Percentiles rank a stretch among this genome's conserved stretches.
Conservation (phyloP, 768 basidiomycete species). For the Pleurotus tuoliensis region DNA sequence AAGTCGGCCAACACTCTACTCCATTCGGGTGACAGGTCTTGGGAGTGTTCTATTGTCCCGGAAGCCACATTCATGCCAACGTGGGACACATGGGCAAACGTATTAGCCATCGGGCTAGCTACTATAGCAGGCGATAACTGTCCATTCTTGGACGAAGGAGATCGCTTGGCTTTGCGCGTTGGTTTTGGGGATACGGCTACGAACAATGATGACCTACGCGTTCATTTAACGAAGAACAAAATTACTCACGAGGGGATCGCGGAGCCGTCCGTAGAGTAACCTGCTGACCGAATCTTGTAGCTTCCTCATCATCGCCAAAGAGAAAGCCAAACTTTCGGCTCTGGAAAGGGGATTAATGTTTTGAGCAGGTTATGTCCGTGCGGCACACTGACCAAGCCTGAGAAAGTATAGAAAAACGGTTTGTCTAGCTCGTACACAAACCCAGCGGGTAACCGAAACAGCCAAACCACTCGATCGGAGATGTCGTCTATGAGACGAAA, state of each 20-base stretch:
- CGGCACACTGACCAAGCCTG: constrained; percentile 56
- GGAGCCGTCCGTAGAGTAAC: constrained; percentile 27
- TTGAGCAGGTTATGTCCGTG: too few relatives aligned
- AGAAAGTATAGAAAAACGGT: constrained; percentile 90
- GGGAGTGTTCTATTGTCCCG: constrained; percentile 49
- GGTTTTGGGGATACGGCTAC: background rate
- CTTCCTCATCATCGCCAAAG: constrained; percentile 48
- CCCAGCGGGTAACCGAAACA: constrained; percentile 55
- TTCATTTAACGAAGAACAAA: background rate
- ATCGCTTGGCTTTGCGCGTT: constrained; percentile 24
- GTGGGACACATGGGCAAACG: constrained; percentile 66
- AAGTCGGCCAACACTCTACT: constrained; percentile 15
- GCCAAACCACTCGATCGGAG: constrained; percentile 61
- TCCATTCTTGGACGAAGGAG: constrained; percentile 20
- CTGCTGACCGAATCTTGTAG: constrained; percentile 33
- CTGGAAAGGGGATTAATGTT: constrained; percentile 19
- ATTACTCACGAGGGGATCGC: background rate
- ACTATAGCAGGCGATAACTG: constrained; percentile 41
- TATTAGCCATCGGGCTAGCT: constrained; percentile 53
- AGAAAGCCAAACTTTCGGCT: constrained; percentile 51
- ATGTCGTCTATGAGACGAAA: constrained; percentile 60
- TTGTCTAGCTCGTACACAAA: constrained; percentile 79
- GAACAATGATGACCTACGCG: background rate
- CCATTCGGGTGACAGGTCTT: constrained; percentile 53
- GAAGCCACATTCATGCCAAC: constrained; percentile 47